phyloP scores from a whole-genome alignment of 2,329 filamentous ascomycete genomes.

The Pseudocercospora vitis region DNA sequence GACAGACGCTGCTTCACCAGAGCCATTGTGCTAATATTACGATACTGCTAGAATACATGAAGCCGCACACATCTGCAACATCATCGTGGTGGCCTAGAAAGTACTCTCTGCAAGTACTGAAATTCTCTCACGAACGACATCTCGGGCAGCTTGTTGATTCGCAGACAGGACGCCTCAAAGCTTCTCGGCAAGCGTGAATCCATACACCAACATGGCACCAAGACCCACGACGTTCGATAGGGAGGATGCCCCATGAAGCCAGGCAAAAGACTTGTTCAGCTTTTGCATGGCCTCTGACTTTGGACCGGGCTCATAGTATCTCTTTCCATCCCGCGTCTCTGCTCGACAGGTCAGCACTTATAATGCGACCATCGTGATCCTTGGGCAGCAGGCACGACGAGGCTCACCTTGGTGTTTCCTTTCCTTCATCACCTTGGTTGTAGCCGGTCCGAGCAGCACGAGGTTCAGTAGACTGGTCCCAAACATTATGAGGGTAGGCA shows the following conservation, averaged over 20 bases:
- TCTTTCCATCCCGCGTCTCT: slow-evolving; percentile 87
- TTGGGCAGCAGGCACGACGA: no score
- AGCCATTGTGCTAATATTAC: no score
- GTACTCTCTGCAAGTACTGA: slow-evolving; percentile 63
- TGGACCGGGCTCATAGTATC: slow-evolving; percentile 73
- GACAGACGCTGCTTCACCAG: no score
- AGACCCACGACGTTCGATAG: slow-evolving; percentile 74
- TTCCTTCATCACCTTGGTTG: slow-evolving; percentile 70
- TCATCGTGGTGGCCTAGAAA: not conserved
- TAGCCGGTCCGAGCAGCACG: slow-evolving; percentile 70
- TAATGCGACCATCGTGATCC: not conserved
- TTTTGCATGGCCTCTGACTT: slow-evolving; percentile 81
- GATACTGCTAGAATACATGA: no score
- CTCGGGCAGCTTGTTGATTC: no score
- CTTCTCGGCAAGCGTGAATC: slow-evolving; percentile 68
- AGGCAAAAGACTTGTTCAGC: slow-evolving; percentile 75
- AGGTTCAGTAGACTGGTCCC: slow-evolving; percentile 71
- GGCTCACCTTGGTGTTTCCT: slow-evolving; percentile 73
- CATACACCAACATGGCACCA: slow-evolving; percentile 72
- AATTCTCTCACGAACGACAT: no score
- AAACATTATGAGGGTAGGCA: slow-evolving; percentile 69
- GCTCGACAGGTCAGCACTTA: slow-evolving; percentile 9
- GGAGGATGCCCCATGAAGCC: slow-evolving; percentile 78
- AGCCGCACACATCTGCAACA: no score
- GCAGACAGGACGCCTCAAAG: no score